phyloP scores from a whole-genome alignment of 257 asterid species.

The Verbena officinalis region DNA sequence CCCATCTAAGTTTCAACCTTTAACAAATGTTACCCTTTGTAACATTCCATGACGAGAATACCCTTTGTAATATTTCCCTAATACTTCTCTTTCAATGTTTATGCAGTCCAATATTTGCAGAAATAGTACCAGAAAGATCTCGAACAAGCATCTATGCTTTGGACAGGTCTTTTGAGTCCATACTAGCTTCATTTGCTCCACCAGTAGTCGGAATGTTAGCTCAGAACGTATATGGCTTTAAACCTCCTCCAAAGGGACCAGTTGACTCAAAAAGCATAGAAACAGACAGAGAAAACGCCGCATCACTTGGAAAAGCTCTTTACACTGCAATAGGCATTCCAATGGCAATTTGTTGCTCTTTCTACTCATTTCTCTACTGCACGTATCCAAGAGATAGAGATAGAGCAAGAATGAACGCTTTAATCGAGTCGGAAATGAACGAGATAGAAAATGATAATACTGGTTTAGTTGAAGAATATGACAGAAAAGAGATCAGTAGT shows the following conservation, averaged over 20 bases:
- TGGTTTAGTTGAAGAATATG: constrained; percentile 33
- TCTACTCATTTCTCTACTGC: constrained; percentile 77
- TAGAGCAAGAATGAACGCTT: constrained; percentile 72
- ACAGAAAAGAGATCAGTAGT: constrained; percentile 35
- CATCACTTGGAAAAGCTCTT: constrained; percentile 86
- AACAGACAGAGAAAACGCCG: constrained; percentile 77
- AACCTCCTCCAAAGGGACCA: constrained; percentile 54
- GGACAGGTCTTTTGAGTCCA: constrained; percentile 81
- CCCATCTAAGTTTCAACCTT: too few relatives aligned
- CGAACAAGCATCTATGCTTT: constrained; percentile 82
- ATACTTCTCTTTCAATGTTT: neutral
- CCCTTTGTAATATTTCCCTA: neutral
- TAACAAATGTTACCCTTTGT: neutral
- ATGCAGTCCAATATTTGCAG: constrained; percentile 85
- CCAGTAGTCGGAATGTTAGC: constrained; percentile 78
- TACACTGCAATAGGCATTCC: constrained; percentile 91
- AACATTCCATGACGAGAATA: neutral
- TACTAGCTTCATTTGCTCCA: constrained; percentile 86
- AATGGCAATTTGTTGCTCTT: constrained; percentile 57
- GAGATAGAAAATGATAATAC: constrained; percentile 40
- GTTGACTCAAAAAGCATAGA: constrained; percentile 39
- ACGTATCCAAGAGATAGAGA: constrained; percentile 86
- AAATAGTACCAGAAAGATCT: constrained; percentile 77
- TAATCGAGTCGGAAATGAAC: constrained; percentile 61
- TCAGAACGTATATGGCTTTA: constrained; percentile 69